These are phyloP conservation scores for Phalaenopsis hybrid DNA, from an alignment of 116 monocot species.

Conservation along the genomic window DNA sequence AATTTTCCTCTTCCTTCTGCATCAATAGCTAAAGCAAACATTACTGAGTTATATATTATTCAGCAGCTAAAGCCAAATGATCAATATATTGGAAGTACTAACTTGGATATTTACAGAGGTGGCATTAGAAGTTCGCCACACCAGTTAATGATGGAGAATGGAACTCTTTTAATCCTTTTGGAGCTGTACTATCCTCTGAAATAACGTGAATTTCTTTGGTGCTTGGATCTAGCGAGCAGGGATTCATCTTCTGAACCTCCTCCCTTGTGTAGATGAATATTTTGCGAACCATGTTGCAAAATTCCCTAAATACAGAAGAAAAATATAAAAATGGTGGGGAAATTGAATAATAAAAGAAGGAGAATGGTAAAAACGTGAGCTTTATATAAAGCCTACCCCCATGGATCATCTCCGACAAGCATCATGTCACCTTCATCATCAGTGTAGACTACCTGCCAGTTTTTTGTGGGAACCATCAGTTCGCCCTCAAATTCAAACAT, in stretches of 20 bases:
- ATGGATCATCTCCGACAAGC: constrained; percentile 96
- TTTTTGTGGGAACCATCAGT: constrained; percentile 35
- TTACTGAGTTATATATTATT: background rate
- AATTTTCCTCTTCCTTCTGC: too few species aligned
- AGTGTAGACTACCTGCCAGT: constrained; percentile 72
- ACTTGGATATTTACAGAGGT: background rate
- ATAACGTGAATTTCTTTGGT: constrained; percentile 11
- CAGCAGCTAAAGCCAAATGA: background rate
- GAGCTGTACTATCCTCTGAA: constrained; percentile 12
- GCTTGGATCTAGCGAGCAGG: constrained; percentile 11
- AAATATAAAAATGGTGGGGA: background rate
- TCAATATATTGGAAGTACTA: background rate
- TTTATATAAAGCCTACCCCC: constrained; percentile 46
- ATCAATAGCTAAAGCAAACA: background rate
- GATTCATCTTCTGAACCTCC: constrained; percentile 67
- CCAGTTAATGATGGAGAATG: background rate
- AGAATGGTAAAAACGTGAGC: background rate
- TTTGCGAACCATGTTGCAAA: constrained; percentile 57
- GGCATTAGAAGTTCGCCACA: background rate
- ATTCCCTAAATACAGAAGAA: constrained; percentile 29
- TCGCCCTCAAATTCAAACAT: constrained; percentile 84
- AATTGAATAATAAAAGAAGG: too few species aligned
- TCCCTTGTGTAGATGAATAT: constrained; percentile 58
- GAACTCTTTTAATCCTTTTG: background rate
- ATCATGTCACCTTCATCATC: constrained; percentile 93